Conservation (phyloP, 169 alveolate genomes). For the Eimeria acervulina region DNA sequence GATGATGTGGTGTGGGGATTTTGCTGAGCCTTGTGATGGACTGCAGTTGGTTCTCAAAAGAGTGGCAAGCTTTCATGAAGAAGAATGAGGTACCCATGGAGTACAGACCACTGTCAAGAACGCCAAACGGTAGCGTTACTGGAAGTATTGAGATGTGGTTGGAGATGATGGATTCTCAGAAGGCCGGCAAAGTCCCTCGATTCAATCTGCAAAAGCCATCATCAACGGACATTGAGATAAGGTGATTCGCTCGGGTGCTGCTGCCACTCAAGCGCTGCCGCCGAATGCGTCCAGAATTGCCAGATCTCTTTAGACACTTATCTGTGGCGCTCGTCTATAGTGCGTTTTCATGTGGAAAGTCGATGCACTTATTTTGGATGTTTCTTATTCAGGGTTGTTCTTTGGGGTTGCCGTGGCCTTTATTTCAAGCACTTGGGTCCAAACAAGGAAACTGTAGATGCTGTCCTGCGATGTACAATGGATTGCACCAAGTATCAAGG, state of each 20-base stretch:
- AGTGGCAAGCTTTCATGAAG: slow-evolving; percentile 94
- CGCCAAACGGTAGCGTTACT: slow-evolving; percentile 77
- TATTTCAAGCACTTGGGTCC: slow-evolving; percentile 77
- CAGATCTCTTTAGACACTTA: background rate
- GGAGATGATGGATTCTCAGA: slow-evolving; percentile 89
- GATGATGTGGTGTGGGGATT: background rate
- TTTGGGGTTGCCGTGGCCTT: slow-evolving; percentile 86
- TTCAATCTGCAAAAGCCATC: slow-evolving; percentile 90
- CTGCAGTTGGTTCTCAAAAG: slow-evolving; percentile 93
- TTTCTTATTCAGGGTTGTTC: slow-evolving; percentile 85
- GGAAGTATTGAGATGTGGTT: slow-evolving; percentile 92
- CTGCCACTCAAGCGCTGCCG: background rate
- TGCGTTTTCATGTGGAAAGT: background rate
- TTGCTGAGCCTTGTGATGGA: background rate
- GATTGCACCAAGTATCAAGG: slow-evolving; percentile 92
- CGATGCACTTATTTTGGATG: background rate
- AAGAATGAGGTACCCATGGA: slow-evolving; percentile 93
- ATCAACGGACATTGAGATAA: slow-evolving; percentile 90
- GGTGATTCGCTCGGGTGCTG: slow-evolving; percentile 76
- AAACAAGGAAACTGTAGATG: slow-evolving; percentile 87
- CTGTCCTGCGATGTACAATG: slow-evolving; percentile 88
- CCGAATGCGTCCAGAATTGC: background rate
- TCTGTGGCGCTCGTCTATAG: background rate
- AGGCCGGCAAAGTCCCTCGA: slow-evolving; percentile 89
- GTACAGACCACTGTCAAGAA: slow-evolving; percentile 89